Conservation (phyloP, 352 stramenopile genomes). For the Thraustochytrium sp. region DNA sequence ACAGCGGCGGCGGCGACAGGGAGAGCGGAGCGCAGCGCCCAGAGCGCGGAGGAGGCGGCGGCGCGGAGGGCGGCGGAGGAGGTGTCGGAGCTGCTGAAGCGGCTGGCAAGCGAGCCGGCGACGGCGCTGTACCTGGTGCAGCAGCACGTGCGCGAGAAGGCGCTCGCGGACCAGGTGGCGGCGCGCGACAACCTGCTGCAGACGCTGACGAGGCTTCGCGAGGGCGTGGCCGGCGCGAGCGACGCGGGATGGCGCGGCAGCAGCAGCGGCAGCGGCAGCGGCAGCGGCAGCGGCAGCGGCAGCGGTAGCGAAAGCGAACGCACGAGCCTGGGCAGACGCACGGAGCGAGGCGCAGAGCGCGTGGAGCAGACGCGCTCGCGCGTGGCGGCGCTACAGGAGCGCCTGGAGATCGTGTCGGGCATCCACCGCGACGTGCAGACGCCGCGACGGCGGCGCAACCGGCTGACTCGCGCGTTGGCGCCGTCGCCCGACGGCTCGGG, state of each 20-base stretch:
- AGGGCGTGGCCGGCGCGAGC: background rate
- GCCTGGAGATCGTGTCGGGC: background rate
- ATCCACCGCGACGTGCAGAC: slow-evolving; percentile 5
- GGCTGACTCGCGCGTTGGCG: too few relatives aligned
- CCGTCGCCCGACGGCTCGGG: too few relatives aligned
- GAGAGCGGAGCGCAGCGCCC: background rate
- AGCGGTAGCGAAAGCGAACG: too few relatives aligned
- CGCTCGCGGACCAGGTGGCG: background rate
- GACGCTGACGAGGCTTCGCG: background rate
- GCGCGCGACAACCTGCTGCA: background rate
- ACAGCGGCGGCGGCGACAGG: background rate
- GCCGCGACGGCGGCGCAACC: too few relatives aligned
- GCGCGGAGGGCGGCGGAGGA: background rate
- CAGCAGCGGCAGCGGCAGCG: too few relatives aligned
- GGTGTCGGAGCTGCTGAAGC: background rate
- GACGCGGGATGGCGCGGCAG: too few relatives aligned
- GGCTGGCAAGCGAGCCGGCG: background rate
- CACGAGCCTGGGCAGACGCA: too few relatives aligned
- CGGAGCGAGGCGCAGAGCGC: too few relatives aligned
- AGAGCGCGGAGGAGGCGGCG: background rate
- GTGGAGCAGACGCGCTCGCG: background rate
- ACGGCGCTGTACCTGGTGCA: background rate
- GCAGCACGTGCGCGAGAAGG: background rate
- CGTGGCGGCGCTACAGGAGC: background rate
- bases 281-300: too few relatives aligned